phyloP scores from a whole-genome alignment of 2,329 filamentous ascomycete species.

The Xylariaceae sp. region DNA sequence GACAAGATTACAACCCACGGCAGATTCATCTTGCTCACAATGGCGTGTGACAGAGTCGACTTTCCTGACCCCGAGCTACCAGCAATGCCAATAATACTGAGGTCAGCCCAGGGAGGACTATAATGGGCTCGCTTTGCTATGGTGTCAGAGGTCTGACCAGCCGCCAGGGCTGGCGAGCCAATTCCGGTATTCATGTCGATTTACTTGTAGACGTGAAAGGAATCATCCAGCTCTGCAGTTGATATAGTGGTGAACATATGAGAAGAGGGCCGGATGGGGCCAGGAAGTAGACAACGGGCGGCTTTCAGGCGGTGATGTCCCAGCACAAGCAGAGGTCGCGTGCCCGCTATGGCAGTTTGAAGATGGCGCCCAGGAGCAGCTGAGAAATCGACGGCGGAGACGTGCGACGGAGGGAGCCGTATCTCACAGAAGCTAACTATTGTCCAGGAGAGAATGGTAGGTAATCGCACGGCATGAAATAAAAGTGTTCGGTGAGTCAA shows the following conservation, averaged over 20 bases:
- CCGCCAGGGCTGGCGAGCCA: slow-evolving; percentile 26
- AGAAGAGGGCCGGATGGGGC: no score
- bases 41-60: slow-evolving; percentile 88
- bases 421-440: neutral
- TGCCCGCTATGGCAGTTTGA: slow-evolving; percentile 18
- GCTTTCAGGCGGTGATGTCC: no score
- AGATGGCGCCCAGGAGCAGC: slow-evolving; percentile 3
- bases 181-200: slow-evolving; percentile 30
- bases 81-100: slow-evolving; percentile 94
- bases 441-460: neutral
- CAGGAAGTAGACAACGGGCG: no score
- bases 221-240: slow-evolving; percentile 1
- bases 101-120: slow-evolving; percentile 90
- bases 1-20: slow-evolving; percentile 98
- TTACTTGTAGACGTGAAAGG: slow-evolving; percentile 13
- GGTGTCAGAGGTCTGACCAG: slow-evolving; percentile 37
- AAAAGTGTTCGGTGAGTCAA: neutral
- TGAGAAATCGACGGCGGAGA: slow-evolving; percentile 8
- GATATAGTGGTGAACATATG: neutral
- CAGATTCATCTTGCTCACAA: slow-evolving; percentile 83
- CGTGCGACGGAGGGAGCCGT: neutral
- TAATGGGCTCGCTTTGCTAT: slow-evolving; percentile 69
- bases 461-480: neutral
- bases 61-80: slow-evolving; percentile 95
- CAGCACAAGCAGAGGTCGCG: slow-evolving; percentile 7